phyloP scores from a whole-genome alignment of 2,329 filamentous ascomycete species.

The Lecanosticta acicola region DNA sequence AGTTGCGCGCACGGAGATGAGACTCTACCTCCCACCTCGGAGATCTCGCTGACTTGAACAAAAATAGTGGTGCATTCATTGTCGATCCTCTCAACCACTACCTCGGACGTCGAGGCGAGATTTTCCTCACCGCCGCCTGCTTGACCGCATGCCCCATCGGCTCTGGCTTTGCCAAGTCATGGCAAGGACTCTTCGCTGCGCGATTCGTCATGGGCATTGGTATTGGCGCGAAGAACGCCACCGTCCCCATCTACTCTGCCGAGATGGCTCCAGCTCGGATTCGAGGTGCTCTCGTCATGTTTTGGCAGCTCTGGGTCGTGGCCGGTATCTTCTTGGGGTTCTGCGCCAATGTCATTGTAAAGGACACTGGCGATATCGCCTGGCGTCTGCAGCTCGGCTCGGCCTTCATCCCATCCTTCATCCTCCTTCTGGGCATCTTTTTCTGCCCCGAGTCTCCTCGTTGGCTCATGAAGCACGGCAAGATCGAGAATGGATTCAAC shows the following conservation, averaged over 20 bases:
- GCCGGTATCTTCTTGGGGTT: slow-evolving; percentile 58
- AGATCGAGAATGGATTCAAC: slow-evolving; percentile 42
- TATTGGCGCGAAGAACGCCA: slow-evolving; percentile 39
- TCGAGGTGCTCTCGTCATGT: slow-evolving; percentile 67
- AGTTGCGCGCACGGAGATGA: slow-evolving; percentile 9
- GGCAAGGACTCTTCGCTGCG: slow-evolving; percentile 56
- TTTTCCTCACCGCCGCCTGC: slow-evolving; percentile 43
- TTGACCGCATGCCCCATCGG: slow-evolving; percentile 61
- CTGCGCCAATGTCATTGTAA: slow-evolving; percentile 60
- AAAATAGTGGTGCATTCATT: slow-evolving; percentile 43
- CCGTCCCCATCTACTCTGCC: slow-evolving; percentile 41
- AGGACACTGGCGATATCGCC: slow-evolving; percentile 52
- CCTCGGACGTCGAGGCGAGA: slow-evolving; percentile 35
- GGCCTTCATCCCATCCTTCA: slow-evolving; percentile 47
- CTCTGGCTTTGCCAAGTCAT: slow-evolving; percentile 54
- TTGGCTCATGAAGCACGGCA: slow-evolving; percentile 48
- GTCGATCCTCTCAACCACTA: slow-evolving; percentile 46
- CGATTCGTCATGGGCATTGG: slow-evolving; percentile 66
- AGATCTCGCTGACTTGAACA: neutral
- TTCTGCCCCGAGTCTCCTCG: slow-evolving; percentile 43
- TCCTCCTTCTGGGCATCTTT: slow-evolving; percentile 31
- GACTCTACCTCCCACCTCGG: too few species aligned
- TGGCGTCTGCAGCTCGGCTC: slow-evolving; percentile 66
- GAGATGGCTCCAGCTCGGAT: slow-evolving; percentile 48
- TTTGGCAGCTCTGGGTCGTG: slow-evolving; percentile 64